Percentiles rank a stretch among this genome's conserved stretches.
Conservation (phyloP, 2,329 filamentous ascomycete species). For the Aspergillus vadensis region DNA sequence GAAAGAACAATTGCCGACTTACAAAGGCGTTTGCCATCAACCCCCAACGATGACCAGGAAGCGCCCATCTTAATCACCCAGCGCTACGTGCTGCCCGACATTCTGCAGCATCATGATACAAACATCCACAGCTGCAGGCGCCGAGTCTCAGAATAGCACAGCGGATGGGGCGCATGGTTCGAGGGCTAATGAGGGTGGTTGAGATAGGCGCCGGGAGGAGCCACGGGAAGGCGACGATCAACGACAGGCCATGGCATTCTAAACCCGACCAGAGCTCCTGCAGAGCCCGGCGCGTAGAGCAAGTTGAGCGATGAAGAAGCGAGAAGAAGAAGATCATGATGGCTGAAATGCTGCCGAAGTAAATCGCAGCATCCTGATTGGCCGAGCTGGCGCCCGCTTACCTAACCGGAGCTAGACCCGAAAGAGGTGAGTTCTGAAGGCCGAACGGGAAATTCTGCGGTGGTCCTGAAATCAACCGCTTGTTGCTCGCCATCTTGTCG, state of each 20-base stretch:
- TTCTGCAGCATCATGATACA: conserved; percentile 21
- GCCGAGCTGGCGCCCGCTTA: conserved; percentile 23
- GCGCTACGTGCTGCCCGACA: conserved; percentile 18
- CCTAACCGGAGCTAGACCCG: conserved; percentile 32
- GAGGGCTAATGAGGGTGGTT: conserved; percentile 20
- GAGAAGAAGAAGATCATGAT: background rate
- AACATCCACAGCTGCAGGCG: conserved; percentile 32
- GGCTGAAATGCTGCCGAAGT: conserved; percentile 17
- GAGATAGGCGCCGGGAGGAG: conserved; percentile 13
- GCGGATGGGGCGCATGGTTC: conserved; percentile 27
- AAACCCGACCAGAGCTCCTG: background rate
- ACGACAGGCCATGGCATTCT: background rate
- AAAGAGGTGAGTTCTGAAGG: conserved; percentile 20
- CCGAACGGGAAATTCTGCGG: conserved; percentile 40
- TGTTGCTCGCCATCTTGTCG: conserved; percentile 20
- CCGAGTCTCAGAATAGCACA: conserved; percentile 32
- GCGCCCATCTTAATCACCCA: background rate
- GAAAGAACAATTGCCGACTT: conserved; percentile 1
- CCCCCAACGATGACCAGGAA: background rate
- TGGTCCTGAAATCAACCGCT: conserved; percentile 18
- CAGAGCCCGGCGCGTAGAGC: conserved; percentile 15
- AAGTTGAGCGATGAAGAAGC: background rate
- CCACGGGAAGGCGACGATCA: conserved; percentile 3
- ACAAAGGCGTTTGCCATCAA: background rate
- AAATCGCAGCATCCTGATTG: conserved; percentile 28